Evolutionary conservation across 495 filamentous ascomycete species (phyloP), one percentile per base, ranked within the genome.

Genomic region (Aspergillus funiculosus): DNA sequence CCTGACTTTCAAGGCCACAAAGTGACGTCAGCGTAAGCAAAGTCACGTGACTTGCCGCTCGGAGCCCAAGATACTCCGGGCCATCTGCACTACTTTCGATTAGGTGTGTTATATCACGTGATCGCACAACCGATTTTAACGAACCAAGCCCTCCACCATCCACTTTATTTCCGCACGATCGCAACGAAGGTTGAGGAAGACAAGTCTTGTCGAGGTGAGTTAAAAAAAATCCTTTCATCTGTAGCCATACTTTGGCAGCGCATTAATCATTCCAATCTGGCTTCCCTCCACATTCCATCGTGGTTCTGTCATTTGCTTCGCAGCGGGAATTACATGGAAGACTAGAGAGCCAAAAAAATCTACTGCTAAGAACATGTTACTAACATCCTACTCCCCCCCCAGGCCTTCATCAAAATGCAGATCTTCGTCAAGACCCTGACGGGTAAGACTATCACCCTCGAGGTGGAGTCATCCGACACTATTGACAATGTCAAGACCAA

Each of bases 351-450:
- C 9, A n/a, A 29, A n/a, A 29, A 29, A 29, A 9, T 15, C n/a
- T 28, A 28, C 3, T 28, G n/a, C n/a, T n/a, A n/a, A n/a, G n/a
- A 19, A 1, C 18, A 15, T 35, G 6, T 15, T 5, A 39, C 29
- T 47, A 47, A 48, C 36, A 14, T 25, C 43, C 11, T 14, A n/a
- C n/a, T n/a, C n/a, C n/a, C n/a, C 1, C 27, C 26, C 9, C 48
- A 78, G 73, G 71, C 73, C 73, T 74, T 73, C 70, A 62, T 68
- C 63, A 74, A 68, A 59, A 97, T 97, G 92, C 91, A 97, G 84
- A 97, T 95, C 77, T 96, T 98, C 85, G 92, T 97, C 69, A 97
- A 97, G 80, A 97, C 92, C 88, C 90, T 98, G 52, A 97, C 94
- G 86, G 92, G 92, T 67, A 99, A 97, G 84, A 99, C 92, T 67